These are phyloP conservation scores for Paratinospora sagittata DNA, from an alignment of 164 flowering plant species.

Conservation along the genomic window DNA sequence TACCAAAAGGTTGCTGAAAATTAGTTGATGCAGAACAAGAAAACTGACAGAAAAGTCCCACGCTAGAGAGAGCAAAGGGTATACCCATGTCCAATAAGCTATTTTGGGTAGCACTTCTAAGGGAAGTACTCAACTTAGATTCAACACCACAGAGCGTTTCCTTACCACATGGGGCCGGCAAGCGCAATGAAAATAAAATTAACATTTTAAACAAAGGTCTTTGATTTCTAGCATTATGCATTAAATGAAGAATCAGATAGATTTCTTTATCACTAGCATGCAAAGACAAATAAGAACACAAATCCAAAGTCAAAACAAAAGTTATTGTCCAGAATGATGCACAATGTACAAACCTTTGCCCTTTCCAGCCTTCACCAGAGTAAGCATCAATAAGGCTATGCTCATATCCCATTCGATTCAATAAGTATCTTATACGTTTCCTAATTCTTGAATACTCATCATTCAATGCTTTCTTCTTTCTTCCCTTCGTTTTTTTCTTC, in stretches of 20 bases:
- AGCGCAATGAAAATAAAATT: not conserved
- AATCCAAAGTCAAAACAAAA: not conserved
- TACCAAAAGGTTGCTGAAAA: not conserved
- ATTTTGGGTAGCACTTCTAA: not conserved
- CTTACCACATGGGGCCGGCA: no score
- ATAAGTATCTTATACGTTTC: constrained; percentile 25
- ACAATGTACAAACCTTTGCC: constrained; percentile 51
- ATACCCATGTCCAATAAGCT: not conserved
- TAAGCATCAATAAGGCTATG: constrained; percentile 74
- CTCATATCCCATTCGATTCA: constrained; percentile 39
- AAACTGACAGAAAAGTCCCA: not conserved
- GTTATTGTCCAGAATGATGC: not conserved
- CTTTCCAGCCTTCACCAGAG: constrained; percentile 90
- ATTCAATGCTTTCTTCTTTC: constrained; percentile 1
- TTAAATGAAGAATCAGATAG: not conserved
- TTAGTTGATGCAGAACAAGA: not conserved
- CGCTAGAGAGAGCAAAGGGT: not conserved
- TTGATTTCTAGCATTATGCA: constrained; percentile 5
- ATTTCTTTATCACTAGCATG: not conserved
- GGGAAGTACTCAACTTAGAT: not conserved
- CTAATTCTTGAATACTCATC: constrained; percentile 26
- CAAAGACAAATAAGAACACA: not conserved
- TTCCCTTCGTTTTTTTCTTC: constrained; percentile 17
- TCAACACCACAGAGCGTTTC: not conserved
- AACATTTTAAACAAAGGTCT: not conserved